phyloP scores from a whole-genome alignment of 1,284 basidiomycete genomes.

The Ganoderma sinense region DNA sequence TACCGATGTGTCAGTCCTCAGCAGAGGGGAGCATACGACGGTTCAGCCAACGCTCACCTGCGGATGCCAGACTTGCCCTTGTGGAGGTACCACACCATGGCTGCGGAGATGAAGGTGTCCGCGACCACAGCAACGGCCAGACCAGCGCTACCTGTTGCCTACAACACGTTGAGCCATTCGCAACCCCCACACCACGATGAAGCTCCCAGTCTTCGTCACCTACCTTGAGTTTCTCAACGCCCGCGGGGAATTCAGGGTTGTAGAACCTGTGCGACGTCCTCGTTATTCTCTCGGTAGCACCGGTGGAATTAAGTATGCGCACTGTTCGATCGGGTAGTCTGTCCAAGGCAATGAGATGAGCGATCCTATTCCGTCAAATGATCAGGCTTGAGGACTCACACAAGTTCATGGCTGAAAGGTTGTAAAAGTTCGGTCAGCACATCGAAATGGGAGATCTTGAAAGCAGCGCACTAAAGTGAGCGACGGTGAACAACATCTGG shows the following conservation, averaged over 20 bases:
- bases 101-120: neutral
- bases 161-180: neutral
- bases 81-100: slow-evolving; percentile 1
- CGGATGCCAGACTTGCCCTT: neutral
- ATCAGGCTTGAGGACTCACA: neutral
- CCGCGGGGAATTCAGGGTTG: neutral
- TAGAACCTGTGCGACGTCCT: neutral
- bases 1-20: too few species aligned
- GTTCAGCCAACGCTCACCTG: neutral
- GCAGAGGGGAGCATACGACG: neutral
- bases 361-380: neutral
- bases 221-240: neutral
- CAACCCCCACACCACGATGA: neutral
- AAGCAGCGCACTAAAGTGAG: neutral
- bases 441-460: neutral
- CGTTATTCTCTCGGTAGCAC: neutral
- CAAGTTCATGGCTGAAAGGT: neutral
- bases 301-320: neutral
- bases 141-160: neutral
- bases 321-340: neutral
- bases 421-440: neutral
- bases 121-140: neutral
- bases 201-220: neutral
- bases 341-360: neutral
- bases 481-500: neutral